A percentile compares a stretch with the other conserved stretches of the same genome.
Conservation (phyloP, 192 early-diverging fungal genomes). For the Podila epigama region DNA sequence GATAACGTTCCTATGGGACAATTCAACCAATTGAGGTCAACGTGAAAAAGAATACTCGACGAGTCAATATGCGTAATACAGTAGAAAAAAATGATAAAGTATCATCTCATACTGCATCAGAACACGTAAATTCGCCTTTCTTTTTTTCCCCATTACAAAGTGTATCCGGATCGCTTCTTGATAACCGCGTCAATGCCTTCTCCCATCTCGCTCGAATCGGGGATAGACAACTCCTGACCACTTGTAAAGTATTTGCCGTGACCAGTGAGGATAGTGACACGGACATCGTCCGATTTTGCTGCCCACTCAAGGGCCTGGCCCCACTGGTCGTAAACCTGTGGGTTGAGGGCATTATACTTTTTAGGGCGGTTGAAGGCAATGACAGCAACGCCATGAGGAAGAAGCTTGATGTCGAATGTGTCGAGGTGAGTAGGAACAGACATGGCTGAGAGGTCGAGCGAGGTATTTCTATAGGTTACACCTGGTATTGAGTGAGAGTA, state of each 20-base stretch:
- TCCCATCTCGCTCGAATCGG: slow-evolving; percentile 31
- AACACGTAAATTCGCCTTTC: no score
- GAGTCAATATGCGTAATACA: no score
- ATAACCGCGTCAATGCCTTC: slow-evolving; percentile 2
- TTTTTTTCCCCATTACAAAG: slow-evolving; percentile 32
- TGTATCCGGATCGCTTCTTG: slow-evolving; percentile 29
- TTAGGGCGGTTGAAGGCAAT: slow-evolving; percentile 70
- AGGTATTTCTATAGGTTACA: no score
- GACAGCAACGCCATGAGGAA: slow-evolving; percentile 64
- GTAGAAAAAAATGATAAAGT: background rate
- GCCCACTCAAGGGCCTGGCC: slow-evolving; percentile 64
- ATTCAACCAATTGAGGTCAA: background rate
- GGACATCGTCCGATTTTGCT: slow-evolving; percentile 52
- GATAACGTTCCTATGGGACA: slow-evolving; percentile 31
- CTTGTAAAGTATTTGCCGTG: slow-evolving; percentile 69
- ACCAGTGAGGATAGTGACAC: slow-evolving; percentile 69
- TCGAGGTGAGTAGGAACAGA: slow-evolving; percentile 49
- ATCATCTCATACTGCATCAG: background rate
- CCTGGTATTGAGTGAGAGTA: background rate
- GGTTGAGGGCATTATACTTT: slow-evolving; percentile 64
- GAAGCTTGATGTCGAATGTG: slow-evolving; percentile 53
- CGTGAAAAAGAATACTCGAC: background rate
- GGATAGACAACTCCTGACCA: slow-evolving; percentile 64
- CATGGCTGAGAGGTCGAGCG: slow-evolving; percentile 7
- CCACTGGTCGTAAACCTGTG: slow-evolving; percentile 68